Evolutionary conservation across 1,284 basidiomycete species (phyloP), one percentile per base, ranked within the genome.

Genomic region (Porogramme epimiltina): DNA sequence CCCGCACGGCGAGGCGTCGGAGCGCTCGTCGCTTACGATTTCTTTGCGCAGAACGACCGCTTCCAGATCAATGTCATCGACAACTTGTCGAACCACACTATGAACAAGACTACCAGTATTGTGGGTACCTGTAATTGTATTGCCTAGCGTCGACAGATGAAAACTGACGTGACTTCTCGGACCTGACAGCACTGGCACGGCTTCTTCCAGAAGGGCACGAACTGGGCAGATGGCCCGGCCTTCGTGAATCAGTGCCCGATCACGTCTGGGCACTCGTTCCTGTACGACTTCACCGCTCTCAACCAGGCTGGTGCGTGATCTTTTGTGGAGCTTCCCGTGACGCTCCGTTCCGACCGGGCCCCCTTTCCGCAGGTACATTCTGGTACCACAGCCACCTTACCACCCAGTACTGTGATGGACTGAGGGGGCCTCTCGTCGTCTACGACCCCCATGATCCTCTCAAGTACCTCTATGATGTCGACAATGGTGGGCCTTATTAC

Each of bases 181-280:
- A 31, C 28, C 8, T 13, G 13, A 2, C 39, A 71, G 70, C 71
- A 73, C 45, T 72, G 72, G 71, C 70, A 71, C 31, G 68, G 69
- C 4, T 25, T 72, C 18, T 66, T 63, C 42, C 70, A 61, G 65
- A 60, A 49, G 47, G 58, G 58, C 55, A 67, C 68, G 0, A 66
- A 58, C 37, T 66, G 61, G 54, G 67, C 65, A 63, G 61, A 62
- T 37, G 61, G 61, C 4, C 39, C 50, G 18, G 58, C 59, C 13
- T 58, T 59, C 33, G 61, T 79, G 20, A 75, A 67, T 24, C 77
- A 80, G 56, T 84, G 82, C 58, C 78, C 78, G 2, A 80, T 84
- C 51, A 69, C 73, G 2, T 69, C 78, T 0, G 68, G 70, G 0
- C 54, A 68, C 10, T 70, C 68, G 9, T 82, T 79, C 67, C 70